Evolutionary conservation across 2,329 filamentous ascomycete species (phyloP).

Genomic region (Trichophyton mentagrophytes): DNA sequence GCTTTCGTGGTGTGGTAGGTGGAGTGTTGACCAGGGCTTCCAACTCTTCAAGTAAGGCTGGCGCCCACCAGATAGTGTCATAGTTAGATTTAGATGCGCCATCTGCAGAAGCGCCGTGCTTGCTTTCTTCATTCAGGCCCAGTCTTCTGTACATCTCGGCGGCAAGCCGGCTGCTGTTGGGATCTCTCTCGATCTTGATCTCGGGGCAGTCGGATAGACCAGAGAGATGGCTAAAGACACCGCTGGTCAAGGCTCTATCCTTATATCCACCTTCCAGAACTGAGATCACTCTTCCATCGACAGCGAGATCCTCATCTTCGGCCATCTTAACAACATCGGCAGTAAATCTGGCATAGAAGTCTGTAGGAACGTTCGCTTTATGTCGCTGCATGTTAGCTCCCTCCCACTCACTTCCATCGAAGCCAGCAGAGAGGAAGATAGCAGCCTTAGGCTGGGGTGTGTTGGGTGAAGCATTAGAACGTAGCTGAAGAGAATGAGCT

Average conservation of each 20-base stretch:
- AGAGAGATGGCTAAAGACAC: slow-evolving; percentile 78
- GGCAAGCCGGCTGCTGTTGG: slow-evolving; percentile 36
- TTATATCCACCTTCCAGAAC: slow-evolving; percentile 95
- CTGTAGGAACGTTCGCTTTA: slow-evolving; percentile 87
- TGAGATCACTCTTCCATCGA: slow-evolving; percentile 78
- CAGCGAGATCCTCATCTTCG: slow-evolving; percentile 61
- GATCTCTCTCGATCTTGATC: slow-evolving; percentile 15
- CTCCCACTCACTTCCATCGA: slow-evolving; percentile 95
- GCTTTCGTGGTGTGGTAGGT: slow-evolving; percentile 41
- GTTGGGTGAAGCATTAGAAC: slow-evolving; percentile 36
- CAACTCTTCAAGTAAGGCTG: slow-evolving; percentile 52
- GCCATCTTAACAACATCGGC: slow-evolving; percentile 73
- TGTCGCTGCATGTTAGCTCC: slow-evolving; percentile 87
- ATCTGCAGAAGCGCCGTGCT: slow-evolving; percentile 7
- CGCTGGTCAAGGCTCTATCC: slow-evolving; percentile 76
- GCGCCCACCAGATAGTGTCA: slow-evolving; percentile 60
- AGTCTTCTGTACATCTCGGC: slow-evolving; percentile 45
- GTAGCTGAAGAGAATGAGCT: slow-evolving; percentile 54
- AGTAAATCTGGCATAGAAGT: slow-evolving; percentile 88
- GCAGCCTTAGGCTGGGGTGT: slow-evolving; percentile 61
- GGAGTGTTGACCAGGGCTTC: slow-evolving; percentile 47
- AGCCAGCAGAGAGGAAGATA: slow-evolving; percentile 90
- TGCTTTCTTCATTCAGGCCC: slow-evolving; percentile 14
- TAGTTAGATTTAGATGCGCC: slow-evolving; percentile 32
- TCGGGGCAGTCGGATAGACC: slow-evolving; percentile 51